Conservation (phyloP, 2,329 filamentous ascomycete species). For the Zymoseptoria pseudotritici region DNA sequence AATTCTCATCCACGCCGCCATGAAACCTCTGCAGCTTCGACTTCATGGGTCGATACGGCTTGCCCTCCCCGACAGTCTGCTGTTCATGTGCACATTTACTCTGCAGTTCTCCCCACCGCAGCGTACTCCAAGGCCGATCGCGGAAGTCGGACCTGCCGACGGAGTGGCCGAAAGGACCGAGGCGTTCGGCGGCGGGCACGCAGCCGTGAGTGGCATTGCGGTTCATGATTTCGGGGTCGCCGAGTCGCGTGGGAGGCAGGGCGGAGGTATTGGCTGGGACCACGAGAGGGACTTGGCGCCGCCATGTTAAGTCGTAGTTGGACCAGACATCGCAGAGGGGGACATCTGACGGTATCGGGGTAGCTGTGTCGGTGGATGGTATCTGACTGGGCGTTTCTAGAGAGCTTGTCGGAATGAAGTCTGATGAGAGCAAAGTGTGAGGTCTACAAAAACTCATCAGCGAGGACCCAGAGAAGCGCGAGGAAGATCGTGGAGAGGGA, state of each 20-base stretch:
- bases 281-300: background rate
- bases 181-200: background rate
- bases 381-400: background rate
- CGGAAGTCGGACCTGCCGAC: background rate
- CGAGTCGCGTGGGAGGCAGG: background rate
- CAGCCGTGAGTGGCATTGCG: background rate
- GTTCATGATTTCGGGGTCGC: background rate
- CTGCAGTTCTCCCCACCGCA: background rate
- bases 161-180: background rate
- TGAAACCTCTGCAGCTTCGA: background rate
- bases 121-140: background rate
- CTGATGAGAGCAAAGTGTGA: background rate
- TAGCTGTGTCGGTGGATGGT: background rate
- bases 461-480: background rate
- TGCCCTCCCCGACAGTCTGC: background rate
- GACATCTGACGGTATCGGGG: background rate
- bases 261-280: background rate
- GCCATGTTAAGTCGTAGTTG: background rate
- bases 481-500: background rate
- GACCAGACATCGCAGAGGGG: background rate
- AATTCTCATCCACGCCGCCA: background rate
- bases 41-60: background rate
- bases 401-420: background rate
- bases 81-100: background rate
- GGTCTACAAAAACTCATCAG: background rate